Conservation (phyloP, 116 monocot genomes). For the Trichopus zeylanicus region DNA sequence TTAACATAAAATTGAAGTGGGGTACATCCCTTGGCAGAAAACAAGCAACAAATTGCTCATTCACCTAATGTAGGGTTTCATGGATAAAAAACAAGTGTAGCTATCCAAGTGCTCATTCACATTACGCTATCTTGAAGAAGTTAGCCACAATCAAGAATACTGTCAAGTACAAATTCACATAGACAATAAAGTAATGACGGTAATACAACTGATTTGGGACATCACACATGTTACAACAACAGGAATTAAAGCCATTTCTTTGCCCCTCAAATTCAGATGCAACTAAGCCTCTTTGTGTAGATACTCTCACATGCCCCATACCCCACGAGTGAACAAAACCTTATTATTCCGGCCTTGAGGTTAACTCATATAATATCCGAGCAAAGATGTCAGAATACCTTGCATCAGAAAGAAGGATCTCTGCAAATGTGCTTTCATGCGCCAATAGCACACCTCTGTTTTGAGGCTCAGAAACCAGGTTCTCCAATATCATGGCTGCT, state of each 20-base stretch:
- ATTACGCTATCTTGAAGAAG: no score
- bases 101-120: no score
- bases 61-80: no score
- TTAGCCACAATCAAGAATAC: no score
- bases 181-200: no score
- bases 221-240: not conserved
- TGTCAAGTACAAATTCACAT: no score
- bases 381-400: conserved; percentile 76
- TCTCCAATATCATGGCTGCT: conserved; percentile 81
- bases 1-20: no score
- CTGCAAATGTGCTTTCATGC: conserved; percentile 78
- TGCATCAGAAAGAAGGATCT: conserved; percentile 73
- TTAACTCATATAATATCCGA: conserved; percentile 81
- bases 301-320: conserved; percentile 79
- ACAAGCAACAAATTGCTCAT: no score
- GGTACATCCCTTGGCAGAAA: no score
- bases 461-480: conserved; percentile 83
- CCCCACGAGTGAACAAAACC: conserved; percentile 35
- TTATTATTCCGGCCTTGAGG: conserved; percentile 66
- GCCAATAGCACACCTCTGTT: conserved; percentile 60
- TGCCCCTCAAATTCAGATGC: not conserved
- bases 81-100: no score
- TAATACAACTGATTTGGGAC: no score
- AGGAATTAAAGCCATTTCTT: not conserved
- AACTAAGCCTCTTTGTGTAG: not conserved